Percentiles rank a stretch among this genome's conserved stretches.
Evolutionary conservation across 495 filamentous ascomycete genomes (phyloP).

Genomic region (Oleoguttula mirabilis): DNA sequence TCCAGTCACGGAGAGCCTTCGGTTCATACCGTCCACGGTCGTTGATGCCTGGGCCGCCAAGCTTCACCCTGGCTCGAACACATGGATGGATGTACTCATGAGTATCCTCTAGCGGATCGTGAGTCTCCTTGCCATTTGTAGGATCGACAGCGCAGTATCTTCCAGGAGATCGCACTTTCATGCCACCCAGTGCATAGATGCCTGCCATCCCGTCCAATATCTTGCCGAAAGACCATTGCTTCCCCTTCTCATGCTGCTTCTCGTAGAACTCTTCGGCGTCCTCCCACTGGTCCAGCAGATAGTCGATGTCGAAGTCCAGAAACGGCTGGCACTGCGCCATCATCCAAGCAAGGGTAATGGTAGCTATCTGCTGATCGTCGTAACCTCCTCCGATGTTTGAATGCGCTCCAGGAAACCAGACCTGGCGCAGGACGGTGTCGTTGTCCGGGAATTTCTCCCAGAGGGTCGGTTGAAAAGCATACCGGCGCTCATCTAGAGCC

Average conservation of each 20-base stretch:
- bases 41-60: constrained; percentile 45
- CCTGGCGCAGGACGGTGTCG: constrained; percentile 44
- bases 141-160: constrained; percentile 45
- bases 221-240: constrained; percentile 48
- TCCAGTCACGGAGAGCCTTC: constrained; percentile 38
- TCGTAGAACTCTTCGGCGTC: constrained; percentile 37
- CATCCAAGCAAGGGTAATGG: constrained; percentile 62
- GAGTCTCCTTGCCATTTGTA: constrained; percentile 31
- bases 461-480: constrained; percentile 51
- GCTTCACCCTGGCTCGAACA: constrained; percentile 43
- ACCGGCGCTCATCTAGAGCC: constrained; percentile 57
- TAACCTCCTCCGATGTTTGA: constrained; percentile 53
- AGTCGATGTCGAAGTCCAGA: constrained; percentile 44
- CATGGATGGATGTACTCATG: constrained; percentile 54
- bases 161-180: constrained; percentile 44
- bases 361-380: constrained; percentile 47
- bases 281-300: constrained; percentile 39
- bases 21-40: constrained; percentile 43
- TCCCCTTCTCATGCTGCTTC: constrained; percentile 36
- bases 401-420: constrained; percentile 64
- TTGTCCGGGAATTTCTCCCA: constrained; percentile 42
- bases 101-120: constrained; percentile 42
- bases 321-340: constrained; percentile 54
- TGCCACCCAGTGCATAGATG: constrained; percentile 42
- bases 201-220: constrained; percentile 38